Evolutionary conservation across 2,329 filamentous ascomycete species (phyloP), one percentile per base, ranked within the genome.

Genomic region (Colletotrichum euphorbiae): DNA sequence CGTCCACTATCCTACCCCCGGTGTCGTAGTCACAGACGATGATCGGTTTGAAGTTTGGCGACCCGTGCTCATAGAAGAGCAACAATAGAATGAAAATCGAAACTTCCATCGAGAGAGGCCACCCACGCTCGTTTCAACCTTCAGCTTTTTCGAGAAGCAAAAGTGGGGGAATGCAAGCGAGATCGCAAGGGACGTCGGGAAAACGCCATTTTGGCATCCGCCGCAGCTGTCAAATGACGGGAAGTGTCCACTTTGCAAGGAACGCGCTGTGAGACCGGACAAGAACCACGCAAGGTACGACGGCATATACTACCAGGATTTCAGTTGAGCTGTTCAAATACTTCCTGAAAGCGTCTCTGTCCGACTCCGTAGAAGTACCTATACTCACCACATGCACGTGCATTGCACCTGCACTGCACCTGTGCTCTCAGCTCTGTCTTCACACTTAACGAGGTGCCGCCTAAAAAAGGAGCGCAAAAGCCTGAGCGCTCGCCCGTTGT

Each of bases 161-260:
- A 55, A 54, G 67, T 56, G 62, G 62, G 54, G 51, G 42, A 48
- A 38, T 21, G 54, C 46, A 54, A 55, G 52, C 61, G 61, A 59
- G 48, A 54, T 55, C 51, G 17, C 57, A 45, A 61, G 46, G 52
- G 38, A 40, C 43, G 52, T 64, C 60, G 59, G 59, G 45, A 64
- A 67, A 68, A 68, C 60, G 60, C 65, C 65, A 68, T 68, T 58
- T 56, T 58, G 60, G 59, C 60, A 67, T 45, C 64, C 52, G 45
- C 36, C 54, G 54, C 54, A 67, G 67, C 67, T 69, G 67, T 69
- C 67, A 68, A 67, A 69, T 52, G 55, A 59, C 67, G 67, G 67
- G 63, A 67, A 63, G 58, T 17, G 36, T 51, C 67, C 67, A 62
- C 67, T n/a, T 7, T 62, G 43, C 62, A 67, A 59, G 52, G 58